Conservation (phyloP, 768 basidiomycete species). For the Paxillus involutus region DNA sequence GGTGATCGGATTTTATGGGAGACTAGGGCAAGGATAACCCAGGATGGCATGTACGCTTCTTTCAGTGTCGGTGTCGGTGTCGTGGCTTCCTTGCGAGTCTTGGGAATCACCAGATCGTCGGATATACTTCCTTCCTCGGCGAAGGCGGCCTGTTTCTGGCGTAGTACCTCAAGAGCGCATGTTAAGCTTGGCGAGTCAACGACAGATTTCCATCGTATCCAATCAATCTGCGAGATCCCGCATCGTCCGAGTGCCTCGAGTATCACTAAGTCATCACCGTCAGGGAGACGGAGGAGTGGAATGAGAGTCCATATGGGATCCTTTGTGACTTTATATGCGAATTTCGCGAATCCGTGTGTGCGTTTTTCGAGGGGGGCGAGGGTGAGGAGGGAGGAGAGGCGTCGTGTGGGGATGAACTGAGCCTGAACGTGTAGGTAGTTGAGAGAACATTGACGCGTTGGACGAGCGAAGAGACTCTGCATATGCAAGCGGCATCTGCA, state of each 20-base stretch:
- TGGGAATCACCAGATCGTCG: not conserved
- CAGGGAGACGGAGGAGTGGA: constrained; percentile 26
- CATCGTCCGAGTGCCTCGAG: constrained; percentile 30
- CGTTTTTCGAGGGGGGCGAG: constrained; percentile 20
- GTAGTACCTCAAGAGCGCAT: constrained; percentile 26
- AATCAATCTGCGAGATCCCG: constrained; percentile 37
- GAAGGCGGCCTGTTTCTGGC: constrained; percentile 3
- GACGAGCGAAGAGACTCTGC: constrained; percentile 17
- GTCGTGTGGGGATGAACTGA: constrained; percentile 1
- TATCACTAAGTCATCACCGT: constrained; percentile 1
- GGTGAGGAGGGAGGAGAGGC: constrained; percentile 20
- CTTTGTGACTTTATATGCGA: constrained; percentile 35
- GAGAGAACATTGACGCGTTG: not conserved
- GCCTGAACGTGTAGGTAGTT: not conserved
- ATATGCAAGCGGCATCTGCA: constrained; percentile 18
- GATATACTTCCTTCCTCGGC: not conserved
- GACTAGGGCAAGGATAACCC: constrained; percentile 55
- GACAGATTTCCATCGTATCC: constrained; percentile 38
- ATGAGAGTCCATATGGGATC: constrained; percentile 47
- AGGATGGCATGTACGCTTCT: constrained; percentile 39
- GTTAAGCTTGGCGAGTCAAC: constrained; percentile 36
- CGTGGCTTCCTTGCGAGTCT: not conserved
- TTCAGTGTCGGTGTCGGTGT: no score
- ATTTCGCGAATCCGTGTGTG: constrained; percentile 28
- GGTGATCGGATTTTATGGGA: constrained; percentile 46